Percentiles rank a stretch among this genome's conserved stretches.
Conservation (phyloP, 2,329 filamentous ascomycete genomes). For the Colletotrichum zoysiae region DNA sequence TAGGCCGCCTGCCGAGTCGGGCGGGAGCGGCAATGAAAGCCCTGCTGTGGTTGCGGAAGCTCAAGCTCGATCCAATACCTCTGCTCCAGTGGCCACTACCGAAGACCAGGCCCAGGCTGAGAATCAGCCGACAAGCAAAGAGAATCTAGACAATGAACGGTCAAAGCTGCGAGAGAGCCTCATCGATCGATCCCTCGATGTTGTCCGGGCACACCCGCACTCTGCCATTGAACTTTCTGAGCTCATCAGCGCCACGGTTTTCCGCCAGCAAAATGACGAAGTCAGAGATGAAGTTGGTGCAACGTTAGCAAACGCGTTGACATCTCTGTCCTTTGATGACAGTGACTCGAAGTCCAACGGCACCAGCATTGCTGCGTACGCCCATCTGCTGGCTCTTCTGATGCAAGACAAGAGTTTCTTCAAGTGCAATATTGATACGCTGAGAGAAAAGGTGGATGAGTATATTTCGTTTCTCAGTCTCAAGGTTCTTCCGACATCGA, state of each 20-base stretch:
- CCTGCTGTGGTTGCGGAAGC: slow-evolving; percentile 20
- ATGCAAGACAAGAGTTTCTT: slow-evolving; percentile 89
- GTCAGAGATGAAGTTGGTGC: slow-evolving; percentile 80
- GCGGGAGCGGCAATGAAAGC: slow-evolving; percentile 42
- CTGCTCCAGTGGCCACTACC: slow-evolving; percentile 45
- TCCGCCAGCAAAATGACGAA: slow-evolving; percentile 67
- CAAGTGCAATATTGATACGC: slow-evolving; percentile 76
- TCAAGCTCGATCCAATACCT: slow-evolving; percentile 29
- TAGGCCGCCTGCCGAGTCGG: slow-evolving; percentile 45
- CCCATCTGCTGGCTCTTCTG: slow-evolving; percentile 89
- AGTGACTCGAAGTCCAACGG: slow-evolving; percentile 74
- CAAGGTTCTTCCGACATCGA: slow-evolving; percentile 46
- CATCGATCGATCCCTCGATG: slow-evolving; percentile 90
- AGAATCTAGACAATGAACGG: slow-evolving; percentile 84
- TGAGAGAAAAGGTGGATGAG: slow-evolving; percentile 81
- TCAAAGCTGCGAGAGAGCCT: slow-evolving; percentile 79
- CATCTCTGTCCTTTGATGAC: slow-evolving; percentile 73
- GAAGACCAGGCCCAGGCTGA: slow-evolving; percentile 45
- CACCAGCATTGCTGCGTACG: slow-evolving; percentile 83
- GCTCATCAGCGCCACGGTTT: slow-evolving; percentile 80
- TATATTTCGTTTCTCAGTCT: slow-evolving; percentile 85
- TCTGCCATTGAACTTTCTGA: slow-evolving; percentile 93
- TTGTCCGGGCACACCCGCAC: slow-evolving; percentile 88
- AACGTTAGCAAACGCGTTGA: slow-evolving; percentile 85
- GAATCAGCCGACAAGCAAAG: slow-evolving; percentile 66